Evolutionary conservation across 1,284 basidiomycete genomes (phyloP).

Genomic region (Stygiomarasmius scandens): DNA sequence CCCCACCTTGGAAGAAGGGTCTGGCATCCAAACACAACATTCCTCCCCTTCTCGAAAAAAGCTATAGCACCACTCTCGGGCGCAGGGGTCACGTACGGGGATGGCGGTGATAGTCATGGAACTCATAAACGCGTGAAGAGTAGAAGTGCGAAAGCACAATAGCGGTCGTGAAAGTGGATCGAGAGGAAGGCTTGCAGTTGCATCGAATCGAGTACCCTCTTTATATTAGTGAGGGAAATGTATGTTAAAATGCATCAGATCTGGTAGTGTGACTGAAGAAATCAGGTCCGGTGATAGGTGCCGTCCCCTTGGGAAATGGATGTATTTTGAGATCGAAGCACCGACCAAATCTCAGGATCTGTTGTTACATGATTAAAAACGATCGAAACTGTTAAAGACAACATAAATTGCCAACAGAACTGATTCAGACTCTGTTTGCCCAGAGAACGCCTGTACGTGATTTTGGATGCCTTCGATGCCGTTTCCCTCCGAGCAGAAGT

Average conservation of each 20-base stretch:
- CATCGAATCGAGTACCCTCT: not conserved
- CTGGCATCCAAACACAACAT: constrained; percentile 12
- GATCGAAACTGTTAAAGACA: too few species aligned
- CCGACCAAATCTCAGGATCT: too few species aligned
- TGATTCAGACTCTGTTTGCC: too few species aligned
- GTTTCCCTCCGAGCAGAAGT: too few species aligned
- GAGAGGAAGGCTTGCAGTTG: not conserved
- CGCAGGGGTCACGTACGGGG: constrained; percentile 3
- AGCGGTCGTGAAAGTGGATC: not conserved
- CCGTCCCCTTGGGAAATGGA: not conserved
- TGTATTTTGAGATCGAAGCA: not conserved
- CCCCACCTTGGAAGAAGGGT: constrained; percentile 2
- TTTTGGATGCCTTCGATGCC: too few species aligned
- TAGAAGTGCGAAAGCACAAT: not conserved
- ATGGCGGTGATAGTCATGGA: not conserved
- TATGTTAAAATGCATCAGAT: not conserved
- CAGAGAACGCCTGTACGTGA: too few species aligned
- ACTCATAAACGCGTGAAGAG: not conserved
- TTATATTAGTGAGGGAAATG: not conserved
- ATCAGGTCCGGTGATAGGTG: not conserved
- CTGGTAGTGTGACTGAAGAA: not conserved
- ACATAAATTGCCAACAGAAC: too few species aligned
- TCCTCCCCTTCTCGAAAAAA: constrained; percentile 3
- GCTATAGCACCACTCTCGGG: constrained; percentile 9
- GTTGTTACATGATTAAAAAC: too few species aligned